Base-by-base conservation (phyloP, 805 yeast species). In the Saccharomyces eubayanus region DNA sequence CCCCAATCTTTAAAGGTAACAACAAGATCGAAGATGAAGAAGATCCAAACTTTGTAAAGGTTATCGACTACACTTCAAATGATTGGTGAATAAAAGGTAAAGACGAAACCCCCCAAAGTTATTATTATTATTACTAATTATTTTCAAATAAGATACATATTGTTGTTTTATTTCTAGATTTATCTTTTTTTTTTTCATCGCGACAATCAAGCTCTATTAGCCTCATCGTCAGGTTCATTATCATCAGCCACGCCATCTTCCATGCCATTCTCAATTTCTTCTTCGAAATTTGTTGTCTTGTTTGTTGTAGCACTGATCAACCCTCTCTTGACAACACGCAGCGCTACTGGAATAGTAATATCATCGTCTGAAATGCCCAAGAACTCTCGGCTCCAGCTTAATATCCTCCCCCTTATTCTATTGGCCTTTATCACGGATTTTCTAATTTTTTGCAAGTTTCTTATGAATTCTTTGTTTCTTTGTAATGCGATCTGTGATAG, bases 381-480 rank as follows among this genome's bases (percentile, higher is more conserved):
- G 80, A 87, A 86, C 65, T 91, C 97, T 62, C 80, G 80, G 53
- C 94, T 87, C 98, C 98, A 92, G 59, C 81, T 79, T 57, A 76
- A 78, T 48, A 94, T 78, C 59, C 83, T 81, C 47, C 79, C 79
- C 60, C 88, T 84, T 59, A 87, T 77, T 56, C 92, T 74, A 60
- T 87, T 88, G 0, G 96, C 92, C 62, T 87, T 79, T 36, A 87
- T 82, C 28, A 92, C 72, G 0, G 90, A 95, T 62, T 78, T 78
- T 60, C 97, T 77, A 40, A 94, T 77, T 36, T 76, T 80, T n/a
- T 81, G 75, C 62, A 94, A 73, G 56, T 90, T 87, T 62, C 92
- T 78, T 51, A 90, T 84, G 66, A 85, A 92, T 69, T 94, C 98
- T 64, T 89, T 90, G 55, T 84, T 81, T 57, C 92, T 82, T 68